Base-by-base conservation (phyloP, 768 basidiomycete genomes). In the Leccinum longicurvipes region DNA sequence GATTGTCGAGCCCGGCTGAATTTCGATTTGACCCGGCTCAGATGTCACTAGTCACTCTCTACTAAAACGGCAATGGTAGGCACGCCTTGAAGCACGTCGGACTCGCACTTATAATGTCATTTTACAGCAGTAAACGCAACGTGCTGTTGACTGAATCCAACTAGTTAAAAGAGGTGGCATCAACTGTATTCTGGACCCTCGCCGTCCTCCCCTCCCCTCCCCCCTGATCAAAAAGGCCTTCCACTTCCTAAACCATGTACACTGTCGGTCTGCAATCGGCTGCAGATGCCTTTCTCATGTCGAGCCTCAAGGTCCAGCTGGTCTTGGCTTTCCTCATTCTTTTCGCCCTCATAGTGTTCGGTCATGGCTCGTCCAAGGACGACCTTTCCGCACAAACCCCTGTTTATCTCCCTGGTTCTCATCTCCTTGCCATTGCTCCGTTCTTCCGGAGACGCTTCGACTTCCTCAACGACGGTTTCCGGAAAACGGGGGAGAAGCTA, bases 401-500 rank as follows among this genome's bases (percentile, higher is more conserved):
- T 50, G 76, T 73, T 46, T 75, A 74, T 50, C 74, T 90, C 6
- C 87, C 87, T 42, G 81, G 83, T 42, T 74, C 75, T 41, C 78
- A 80, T 55, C 73, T 86, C 53, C 77, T 82, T 62, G 77, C 81
- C 59, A 84, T 86, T 53, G 66, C 73, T 28, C 82, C 86, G 15
- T 91, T 91, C 77, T 89, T 89, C 68, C 81, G 79, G 46, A 74
- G 72, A 61, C 79, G 87, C 51, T 84, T 83, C 64, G 87, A 89
- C 64, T 91, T 91, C 68, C 66, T 91, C 57, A 84, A 82, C 63
- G 81, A 83, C 75, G 87, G 83, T 14, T 88, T 89, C 69, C 79
- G 81, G 57, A 80, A 79, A 50, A 86, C 86, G 25, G 86, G 85
- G 4, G 78, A 85, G 60, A 77, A 77, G 54, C 64, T 85, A 39